Evolutionary conservation across 1,139 yeast genomes (phyloP).

Genomic region (Saccharomyces pastorianus): DNA sequence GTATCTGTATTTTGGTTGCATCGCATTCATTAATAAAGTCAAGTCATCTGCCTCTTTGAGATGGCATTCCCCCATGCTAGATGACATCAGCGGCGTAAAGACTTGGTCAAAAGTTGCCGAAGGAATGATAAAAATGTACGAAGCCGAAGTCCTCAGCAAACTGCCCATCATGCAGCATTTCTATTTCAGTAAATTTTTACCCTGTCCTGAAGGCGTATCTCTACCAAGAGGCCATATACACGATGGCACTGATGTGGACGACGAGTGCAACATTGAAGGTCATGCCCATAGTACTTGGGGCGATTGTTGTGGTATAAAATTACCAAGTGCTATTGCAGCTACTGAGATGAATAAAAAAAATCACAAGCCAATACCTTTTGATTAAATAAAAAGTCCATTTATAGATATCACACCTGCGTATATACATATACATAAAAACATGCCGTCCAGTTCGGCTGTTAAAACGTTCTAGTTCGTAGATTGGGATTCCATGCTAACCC

Average conservation of each 20-base stretch:
- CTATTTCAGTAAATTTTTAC: constrained; percentile 61
- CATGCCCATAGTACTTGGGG: constrained; percentile 66
- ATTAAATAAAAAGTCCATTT: constrained; percentile 33
- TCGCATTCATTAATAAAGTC: constrained; percentile 72
- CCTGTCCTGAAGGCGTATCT: constrained; percentile 64
- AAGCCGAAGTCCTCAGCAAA: constrained; percentile 82
- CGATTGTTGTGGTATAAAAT: constrained; percentile 94
- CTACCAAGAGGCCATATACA: constrained; percentile 29
- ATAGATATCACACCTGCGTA: not conserved
- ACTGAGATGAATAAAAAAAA: constrained; percentile 42
- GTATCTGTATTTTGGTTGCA: constrained; percentile 82
- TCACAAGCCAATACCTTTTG: constrained; percentile 61
- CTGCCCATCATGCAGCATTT: constrained; percentile 92
- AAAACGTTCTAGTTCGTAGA: constrained; percentile 25
- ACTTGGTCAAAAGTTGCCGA: constrained; percentile 84
- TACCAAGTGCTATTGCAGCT: constrained; percentile 95
- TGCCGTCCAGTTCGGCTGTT: not conserved
- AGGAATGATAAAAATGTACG: constrained; percentile 95
- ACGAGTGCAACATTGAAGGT: constrained; percentile 36
- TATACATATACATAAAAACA: not conserved
- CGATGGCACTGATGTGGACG: constrained; percentile 32
- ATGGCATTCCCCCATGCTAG: constrained; percentile 97
- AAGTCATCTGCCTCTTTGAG: constrained; percentile 74
- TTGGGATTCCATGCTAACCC: constrained; percentile 42
- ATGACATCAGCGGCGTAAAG: constrained; percentile 89